Evolutionary conservation across 495 filamentous ascomycete species (phyloP), one percentile per base, ranked within the genome.

Genomic region (Hapsidospora chrysogenum): DNA sequence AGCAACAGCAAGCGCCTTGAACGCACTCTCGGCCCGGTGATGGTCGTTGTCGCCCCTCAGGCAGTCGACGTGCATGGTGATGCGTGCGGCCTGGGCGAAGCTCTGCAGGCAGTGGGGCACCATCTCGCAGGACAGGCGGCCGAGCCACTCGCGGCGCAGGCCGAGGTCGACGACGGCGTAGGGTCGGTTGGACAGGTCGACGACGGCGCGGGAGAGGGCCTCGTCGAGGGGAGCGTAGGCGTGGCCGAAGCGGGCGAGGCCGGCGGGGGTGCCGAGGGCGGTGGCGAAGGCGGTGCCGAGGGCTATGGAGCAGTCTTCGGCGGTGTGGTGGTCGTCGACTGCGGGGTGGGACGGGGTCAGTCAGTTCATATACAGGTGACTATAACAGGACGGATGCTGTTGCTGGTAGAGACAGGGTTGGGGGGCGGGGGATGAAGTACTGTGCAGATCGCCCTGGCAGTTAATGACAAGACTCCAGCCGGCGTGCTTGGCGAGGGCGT

Each of bases 291-390:
- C 85, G 35, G 62, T 59, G 27, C 89, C 89, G 30, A 97, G 76
- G 14, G 85, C 83, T 42, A 97, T 74, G 64, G 83, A 89, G 35
- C 79, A 80, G 61, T 97, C 89, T 73, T 97, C 89, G 38, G 86
- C 76, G 4, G 87, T 93, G 66, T 97, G 89, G 63, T 97, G 89
- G 67, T 96, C 89, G 62, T 97, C 89, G 60, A 97, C 86, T 92
- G 39, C 40, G 32, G 6, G 23, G n/a, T n/a, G n/a, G n/a, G n/a
- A n/a, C n/a, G n/a, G n/a, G n/a, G n/a, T n/a, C n/a, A n/a, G n/a
- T n/a, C n/a, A n/a, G n/a, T n/a, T n/a, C n/a, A n/a, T n/a, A n/a
- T n/a, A n/a, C n/a, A n/a, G n/a, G n/a, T n/a, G n/a, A n/a, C n/a
- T 6, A 26, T 11, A 26, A 26, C 23, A 26, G 11, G 23, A 6